Evolutionary conservation across 345 rosid genomes (phyloP), one percentile per base, ranked within the genome.

Genomic region (Populus ilicifolia): DNA sequence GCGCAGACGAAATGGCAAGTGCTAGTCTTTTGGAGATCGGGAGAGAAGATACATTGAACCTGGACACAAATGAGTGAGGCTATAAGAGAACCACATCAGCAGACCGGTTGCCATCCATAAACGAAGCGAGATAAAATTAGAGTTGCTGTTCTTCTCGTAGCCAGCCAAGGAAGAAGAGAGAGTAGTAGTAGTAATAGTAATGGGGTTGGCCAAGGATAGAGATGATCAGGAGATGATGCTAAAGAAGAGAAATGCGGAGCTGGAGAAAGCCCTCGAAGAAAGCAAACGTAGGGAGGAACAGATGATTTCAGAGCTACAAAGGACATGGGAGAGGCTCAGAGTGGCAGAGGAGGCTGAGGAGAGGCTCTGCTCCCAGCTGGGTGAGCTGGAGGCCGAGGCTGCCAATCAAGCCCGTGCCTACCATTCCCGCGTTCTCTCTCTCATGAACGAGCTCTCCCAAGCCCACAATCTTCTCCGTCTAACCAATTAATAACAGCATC

Each of bases 311-410:
- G 96, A 91, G 89, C 85, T 93, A 29, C 74, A 74, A 64, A 84
- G 72, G 79, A 38, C 86, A 0, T 83, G 83, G 88, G 84, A 89
- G 70, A 77, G 94, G 75, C 81, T 94, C 1, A 76, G 90, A 39
- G 88, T 91, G 77, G 94, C 91, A 5, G 98, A 92, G 80, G 97
- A 92, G 35, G 98, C 87, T 0, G 98, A 92, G 88, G 97, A 92
- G 85, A 81, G 90, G 79, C 91, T 94, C 61, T 92, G 96, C 83
- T 79, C 89, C 8, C 94, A 92, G 89, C 90, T 94, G 0, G 96
- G 97, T 0, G 96, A 94, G 82, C 89, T 94, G 4, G 97, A 94
- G 84, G 97, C 96, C 0, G 98, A 94, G 84, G 88, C 94, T 33
- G 84, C 90, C 44, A 74, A 81, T 50, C 90, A 90, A 52, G 98